phyloP scores from a whole-genome alignment of 495 filamentous ascomycete genomes.

The Aspergillus cavernicola region DNA sequence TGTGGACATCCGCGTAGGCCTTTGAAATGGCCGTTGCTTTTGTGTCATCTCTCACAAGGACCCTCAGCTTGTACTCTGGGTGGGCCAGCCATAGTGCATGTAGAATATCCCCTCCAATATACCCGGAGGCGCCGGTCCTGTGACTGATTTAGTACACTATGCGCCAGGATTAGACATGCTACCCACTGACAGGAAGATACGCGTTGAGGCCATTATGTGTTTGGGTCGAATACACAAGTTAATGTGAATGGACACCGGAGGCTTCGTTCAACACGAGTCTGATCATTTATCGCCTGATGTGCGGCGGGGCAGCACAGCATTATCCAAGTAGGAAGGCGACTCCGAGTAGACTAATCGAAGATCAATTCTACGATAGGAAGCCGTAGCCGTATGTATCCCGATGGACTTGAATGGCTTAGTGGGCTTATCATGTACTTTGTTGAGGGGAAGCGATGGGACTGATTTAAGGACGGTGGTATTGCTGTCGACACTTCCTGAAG shows the following conservation, averaged over 20 bases:
- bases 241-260: no score
- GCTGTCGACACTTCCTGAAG: no score
- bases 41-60: constrained; percentile 55
- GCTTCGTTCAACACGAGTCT: no score
- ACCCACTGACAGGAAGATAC: not conserved
- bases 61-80: constrained; percentile 57
- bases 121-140: constrained; percentile 57
- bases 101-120: constrained; percentile 65
- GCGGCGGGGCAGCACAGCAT: not conserved
- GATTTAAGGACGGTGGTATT: no score
- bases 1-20: constrained; percentile 42
- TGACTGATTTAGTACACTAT: no score
- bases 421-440: not conserved
- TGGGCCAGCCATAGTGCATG: constrained; percentile 50
- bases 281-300: no score
- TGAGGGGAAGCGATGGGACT: no score
- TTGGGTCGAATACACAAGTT: no score
- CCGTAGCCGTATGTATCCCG: not conserved
- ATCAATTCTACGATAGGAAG: not conserved
- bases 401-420: not conserved
- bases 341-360: not conserved
- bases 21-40: constrained; percentile 55
- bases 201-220: not conserved
- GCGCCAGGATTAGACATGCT: no score
- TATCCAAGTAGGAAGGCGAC: not conserved